Percentiles rank a stretch among this genome's conserved stretches.
These are phyloP conservation scores for Neurospora africana DNA, from an alignment of 495 filamentous ascomycete genomes.

Conservation along the genomic window DNA sequence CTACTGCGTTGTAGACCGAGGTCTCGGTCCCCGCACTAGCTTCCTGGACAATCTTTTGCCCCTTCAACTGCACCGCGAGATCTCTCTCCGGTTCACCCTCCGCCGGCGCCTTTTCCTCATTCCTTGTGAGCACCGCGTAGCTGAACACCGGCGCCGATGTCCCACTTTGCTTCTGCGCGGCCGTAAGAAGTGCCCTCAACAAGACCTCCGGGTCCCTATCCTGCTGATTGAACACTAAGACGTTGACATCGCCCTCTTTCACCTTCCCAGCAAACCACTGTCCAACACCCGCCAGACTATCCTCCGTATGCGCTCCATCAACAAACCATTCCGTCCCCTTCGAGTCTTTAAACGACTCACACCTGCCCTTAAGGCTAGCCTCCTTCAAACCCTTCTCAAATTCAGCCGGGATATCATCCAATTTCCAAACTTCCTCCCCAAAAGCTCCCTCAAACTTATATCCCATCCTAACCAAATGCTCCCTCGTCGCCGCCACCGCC, in stretches of 20 bases:
- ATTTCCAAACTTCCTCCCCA: slow-evolving; percentile 4
- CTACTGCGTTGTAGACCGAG: slow-evolving; percentile 16
- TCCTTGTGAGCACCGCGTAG: slow-evolving; percentile 32
- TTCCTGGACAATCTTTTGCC: slow-evolving; percentile 14
- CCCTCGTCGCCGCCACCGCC: slow-evolving; percentile 27
- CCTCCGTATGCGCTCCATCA: slow-evolving; percentile 82
- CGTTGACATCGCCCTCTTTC: slow-evolving; percentile 11
- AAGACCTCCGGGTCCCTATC: slow-evolving; percentile 62
- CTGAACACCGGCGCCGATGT: slow-evolving; percentile 16
- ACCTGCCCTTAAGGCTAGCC: slow-evolving; percentile 61
- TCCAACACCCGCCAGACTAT: slow-evolving; percentile 61
- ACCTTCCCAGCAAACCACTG: slow-evolving; percentile 56
- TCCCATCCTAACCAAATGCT: slow-evolving; percentile 23
- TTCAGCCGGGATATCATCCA: slow-evolving; percentile 23
- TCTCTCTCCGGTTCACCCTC: slow-evolving; percentile 19
- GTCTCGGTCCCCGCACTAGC: slow-evolving; percentile 10
- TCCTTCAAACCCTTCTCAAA: slow-evolving; percentile 58
- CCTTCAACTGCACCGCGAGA: slow-evolving; percentile 23
- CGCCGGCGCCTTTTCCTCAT: slow-evolving; percentile 19
- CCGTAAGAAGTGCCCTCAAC: slow-evolving; percentile 35
- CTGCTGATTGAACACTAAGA: slow-evolving; percentile 93
- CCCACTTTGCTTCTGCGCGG: slow-evolving; percentile 2
- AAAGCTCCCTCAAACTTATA: slow-evolving; percentile 10
- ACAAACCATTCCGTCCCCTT: slow-evolving; percentile 62
- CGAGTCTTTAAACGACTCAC: slow-evolving; percentile 52